A percentile compares a stretch with the other conserved stretches of the same genome.
Conservation (phyloP, 176 grass and related monocot genomes). For the Avena eriantha region DNA sequence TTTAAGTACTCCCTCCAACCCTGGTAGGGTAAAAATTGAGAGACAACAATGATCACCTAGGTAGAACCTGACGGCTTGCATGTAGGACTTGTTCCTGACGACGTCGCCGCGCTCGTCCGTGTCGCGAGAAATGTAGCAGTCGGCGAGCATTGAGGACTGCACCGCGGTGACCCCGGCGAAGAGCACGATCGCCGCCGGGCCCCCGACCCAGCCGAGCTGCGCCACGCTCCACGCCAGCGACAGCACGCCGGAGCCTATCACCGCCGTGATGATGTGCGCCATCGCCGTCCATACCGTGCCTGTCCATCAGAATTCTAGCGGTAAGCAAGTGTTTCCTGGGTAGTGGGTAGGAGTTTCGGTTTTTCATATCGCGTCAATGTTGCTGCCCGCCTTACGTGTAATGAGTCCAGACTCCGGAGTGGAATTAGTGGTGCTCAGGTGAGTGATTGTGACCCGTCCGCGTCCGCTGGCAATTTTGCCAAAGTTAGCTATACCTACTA, state of each 20-base stretch:
- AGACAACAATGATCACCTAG: conserved; percentile 39
- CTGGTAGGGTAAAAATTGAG: background rate
- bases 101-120: conserved; percentile 57
- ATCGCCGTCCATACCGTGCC: conserved; percentile 80
- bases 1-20: too few species aligned
- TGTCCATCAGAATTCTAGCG: background rate
- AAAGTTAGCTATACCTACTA: background rate
- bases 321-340: background rate
- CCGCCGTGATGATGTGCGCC: conserved; percentile 85
- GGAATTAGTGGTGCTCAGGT: background rate
- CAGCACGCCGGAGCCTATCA: conserved; percentile 80
- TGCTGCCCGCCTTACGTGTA: background rate
- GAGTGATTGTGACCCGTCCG: background rate
- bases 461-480: background rate
- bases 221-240: conserved; percentile 89
- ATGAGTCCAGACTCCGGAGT: background rate
- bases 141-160: conserved; percentile 61
- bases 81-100: conserved; percentile 68
- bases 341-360: background rate
- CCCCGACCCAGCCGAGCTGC: conserved; percentile 76
- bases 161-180: conserved; percentile 70
- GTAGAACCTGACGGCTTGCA: conserved; percentile 63
- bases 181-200: conserved; percentile 58
- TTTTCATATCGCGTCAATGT: background rate
- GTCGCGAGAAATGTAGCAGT: conserved; percentile 73